Conservation (phyloP, 2,329 filamentous ascomycete genomes). For the Ceratocystis papillata region DNA sequence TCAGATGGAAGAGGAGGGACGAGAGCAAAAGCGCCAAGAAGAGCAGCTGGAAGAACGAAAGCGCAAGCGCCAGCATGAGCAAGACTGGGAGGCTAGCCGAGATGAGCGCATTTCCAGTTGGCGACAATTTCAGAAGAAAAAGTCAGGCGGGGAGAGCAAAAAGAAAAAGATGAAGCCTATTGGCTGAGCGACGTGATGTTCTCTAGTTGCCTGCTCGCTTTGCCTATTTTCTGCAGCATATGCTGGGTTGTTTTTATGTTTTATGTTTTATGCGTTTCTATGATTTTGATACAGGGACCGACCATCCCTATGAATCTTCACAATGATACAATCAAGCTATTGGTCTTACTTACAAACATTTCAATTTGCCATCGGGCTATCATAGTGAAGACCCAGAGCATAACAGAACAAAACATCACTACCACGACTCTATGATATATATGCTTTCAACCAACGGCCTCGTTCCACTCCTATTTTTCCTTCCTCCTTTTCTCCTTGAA, state of each 20-base stretch:
- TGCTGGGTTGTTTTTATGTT: conserved; percentile 2
- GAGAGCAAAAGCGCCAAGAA: conserved; percentile 75
- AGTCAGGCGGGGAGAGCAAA: conserved; percentile 50
- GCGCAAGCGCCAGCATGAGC: conserved; percentile 80
- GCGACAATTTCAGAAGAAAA: conserved; percentile 79
- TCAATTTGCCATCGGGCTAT: background rate
- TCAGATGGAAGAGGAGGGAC: conserved; percentile 91
- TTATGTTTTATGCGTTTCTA: conserved; percentile 7
- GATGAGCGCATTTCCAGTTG: conserved; percentile 89
- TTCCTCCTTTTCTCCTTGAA: background rate
- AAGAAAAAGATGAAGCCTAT: conserved; percentile 62
- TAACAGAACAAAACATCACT: background rate
- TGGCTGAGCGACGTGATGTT: conserved; percentile 33
- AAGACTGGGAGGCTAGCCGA: conserved; percentile 87
- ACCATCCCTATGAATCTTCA: background rate
- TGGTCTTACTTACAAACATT: conserved; percentile 7
- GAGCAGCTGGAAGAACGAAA: conserved; percentile 72
- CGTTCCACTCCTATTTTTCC: background rate
- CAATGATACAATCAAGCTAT: background rate
- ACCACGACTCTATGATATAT: background rate
- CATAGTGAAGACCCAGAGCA: background rate
- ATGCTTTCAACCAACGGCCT: background rate
- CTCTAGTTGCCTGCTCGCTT: conserved; percentile 3
- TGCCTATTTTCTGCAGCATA: background rate
- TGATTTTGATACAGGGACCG: conserved; percentile 12